These are phyloP conservation scores for Aspergillus pseudonomiae DNA, from an alignment of 2,329 filamentous ascomycete genomes.

Conservation along the genomic window DNA sequence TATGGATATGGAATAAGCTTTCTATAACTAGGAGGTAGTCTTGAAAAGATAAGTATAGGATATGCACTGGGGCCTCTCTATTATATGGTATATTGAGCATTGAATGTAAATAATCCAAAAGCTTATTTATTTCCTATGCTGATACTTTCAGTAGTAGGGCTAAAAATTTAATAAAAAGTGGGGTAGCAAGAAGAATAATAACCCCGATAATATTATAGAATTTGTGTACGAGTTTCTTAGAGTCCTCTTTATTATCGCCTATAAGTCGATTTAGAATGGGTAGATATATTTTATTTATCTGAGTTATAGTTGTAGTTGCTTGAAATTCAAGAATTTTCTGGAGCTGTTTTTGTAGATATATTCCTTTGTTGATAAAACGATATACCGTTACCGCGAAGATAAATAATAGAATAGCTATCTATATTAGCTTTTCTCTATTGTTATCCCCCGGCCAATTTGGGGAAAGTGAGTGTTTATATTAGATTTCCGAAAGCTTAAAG, in stretches of 20 bases:
- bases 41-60: conserved; percentile 34
- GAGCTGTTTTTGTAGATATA: conserved; percentile 16
- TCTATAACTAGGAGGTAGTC: not conserved
- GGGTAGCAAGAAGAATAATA: conserved; percentile 26
- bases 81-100: conserved; percentile 21
- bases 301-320: conserved; percentile 12
- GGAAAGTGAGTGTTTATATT: conserved; percentile 12
- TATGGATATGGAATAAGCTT: conserved; percentile 34
- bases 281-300: conserved; percentile 33
- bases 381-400: conserved; percentile 2
- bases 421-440: conserved; percentile 10
- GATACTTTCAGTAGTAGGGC: conserved; percentile 10
- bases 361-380: too few species aligned
- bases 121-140: conserved; percentile 13
- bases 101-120: conserved; percentile 22
- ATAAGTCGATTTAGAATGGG: conserved; percentile 27
- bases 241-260: conserved; percentile 14
- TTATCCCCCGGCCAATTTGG: conserved; percentile 16
- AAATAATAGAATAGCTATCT: conserved; percentile 19
- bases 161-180: conserved; percentile 24
- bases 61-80: conserved; percentile 13
- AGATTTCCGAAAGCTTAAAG: conserved; percentile 18
- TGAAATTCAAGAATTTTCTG: conserved; percentile 18
- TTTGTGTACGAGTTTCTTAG: conserved; percentile 14
- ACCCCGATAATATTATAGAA: conserved; percentile 26